Base-by-base conservation (phyloP, 202 grass and related monocot species). In the Zizania palustris region DNA sequence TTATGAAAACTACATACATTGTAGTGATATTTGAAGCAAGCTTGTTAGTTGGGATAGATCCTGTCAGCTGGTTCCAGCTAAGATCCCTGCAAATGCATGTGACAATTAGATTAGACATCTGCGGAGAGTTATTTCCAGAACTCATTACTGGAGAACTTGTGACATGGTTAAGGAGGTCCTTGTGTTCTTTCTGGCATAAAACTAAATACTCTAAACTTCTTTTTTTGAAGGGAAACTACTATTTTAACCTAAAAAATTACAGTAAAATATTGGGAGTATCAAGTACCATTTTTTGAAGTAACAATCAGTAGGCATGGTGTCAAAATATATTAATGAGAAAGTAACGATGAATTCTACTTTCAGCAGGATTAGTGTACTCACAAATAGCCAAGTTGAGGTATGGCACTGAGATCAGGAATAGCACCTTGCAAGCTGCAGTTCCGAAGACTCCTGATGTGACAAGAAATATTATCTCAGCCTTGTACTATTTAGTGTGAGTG, bases 21-120 rank as follows among this genome's bases (percentile, higher is more conserved):
- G 87, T 99, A 82, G 96, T 99, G 57, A 95, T 93, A 81, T 99
- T 99, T 75, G 82, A 78, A 48, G 92, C 75, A 58, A 99, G 87
- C 78, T 82, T 89, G 59, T 87, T 89, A 61, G 89, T 82, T 68
- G 83, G 90, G 63, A 74, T 82, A 64, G 83, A 77, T 49, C 92
- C 96, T 7, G 61, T 89, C 85, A 99, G 79, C 63, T 93, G 80
- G 85, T 99, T 99, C 87, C 78, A 91, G 71, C 96, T 93, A 76
- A 99, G 87, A 93, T 99, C 96, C 82, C 96, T 99, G 92, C 87
- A 90, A 87, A 59, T 64, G 73, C 66, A 88, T 39, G 63, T 50
- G 18, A 73, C 16, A 70, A 58, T 84, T 76, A 84, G 45, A 63
- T 84, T 65, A 75, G 46, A 63, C 33, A 71, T 56, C 20, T 13